Conservation (phyloP, 352 stramenopile genomes). For the Elongisporangium anandrum region DNA sequence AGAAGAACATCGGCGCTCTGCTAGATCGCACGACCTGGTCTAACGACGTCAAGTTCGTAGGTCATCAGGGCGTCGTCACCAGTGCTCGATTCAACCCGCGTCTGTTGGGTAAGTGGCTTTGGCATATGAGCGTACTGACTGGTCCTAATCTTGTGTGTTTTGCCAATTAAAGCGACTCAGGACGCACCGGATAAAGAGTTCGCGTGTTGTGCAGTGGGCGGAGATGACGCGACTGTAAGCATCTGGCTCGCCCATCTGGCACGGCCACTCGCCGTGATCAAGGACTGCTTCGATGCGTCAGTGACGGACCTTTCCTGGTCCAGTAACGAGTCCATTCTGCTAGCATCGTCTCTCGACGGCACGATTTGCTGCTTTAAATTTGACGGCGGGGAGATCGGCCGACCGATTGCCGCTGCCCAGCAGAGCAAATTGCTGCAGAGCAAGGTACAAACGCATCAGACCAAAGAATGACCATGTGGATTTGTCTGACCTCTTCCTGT, state of each 20-base stretch:
- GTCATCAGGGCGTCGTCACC: conserved; percentile 75
- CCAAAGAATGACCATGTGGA: too few relatives aligned
- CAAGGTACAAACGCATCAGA: conserved; percentile 36
- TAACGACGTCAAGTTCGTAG: conserved; percentile 86
- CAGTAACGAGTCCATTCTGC: conserved; percentile 44
- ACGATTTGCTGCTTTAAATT: conserved; percentile 86
- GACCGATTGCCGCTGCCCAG: conserved; percentile 57
- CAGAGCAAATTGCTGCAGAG: conserved; percentile 80
- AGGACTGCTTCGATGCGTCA: conserved; percentile 79
- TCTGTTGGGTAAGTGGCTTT: conserved; percentile 39
- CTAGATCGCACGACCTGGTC: conserved; percentile 72
- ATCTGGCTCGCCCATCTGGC: conserved; percentile 82
- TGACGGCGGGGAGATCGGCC: conserved; percentile 52
- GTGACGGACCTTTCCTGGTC: conserved; percentile 83
- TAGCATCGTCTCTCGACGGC: conserved; percentile 75
- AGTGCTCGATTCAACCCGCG: conserved; percentile 81
- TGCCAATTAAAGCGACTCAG: conserved; percentile 34
- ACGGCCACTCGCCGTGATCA: conserved; percentile 71
- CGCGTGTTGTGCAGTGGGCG: conserved; percentile 78
- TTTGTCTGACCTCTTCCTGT: not conserved
- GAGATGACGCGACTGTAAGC: conserved; percentile 80
- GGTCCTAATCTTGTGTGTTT: not conserved
- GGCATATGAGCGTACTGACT: not conserved
- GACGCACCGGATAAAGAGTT: conserved; percentile 70
- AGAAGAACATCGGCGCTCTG: conserved; percentile 82